A percentile compares a stretch with the other conserved stretches of the same genome.
Evolutionary conservation across 495 filamentous ascomycete species (phyloP).

Genomic region (Pyronema omphalodes): DNA sequence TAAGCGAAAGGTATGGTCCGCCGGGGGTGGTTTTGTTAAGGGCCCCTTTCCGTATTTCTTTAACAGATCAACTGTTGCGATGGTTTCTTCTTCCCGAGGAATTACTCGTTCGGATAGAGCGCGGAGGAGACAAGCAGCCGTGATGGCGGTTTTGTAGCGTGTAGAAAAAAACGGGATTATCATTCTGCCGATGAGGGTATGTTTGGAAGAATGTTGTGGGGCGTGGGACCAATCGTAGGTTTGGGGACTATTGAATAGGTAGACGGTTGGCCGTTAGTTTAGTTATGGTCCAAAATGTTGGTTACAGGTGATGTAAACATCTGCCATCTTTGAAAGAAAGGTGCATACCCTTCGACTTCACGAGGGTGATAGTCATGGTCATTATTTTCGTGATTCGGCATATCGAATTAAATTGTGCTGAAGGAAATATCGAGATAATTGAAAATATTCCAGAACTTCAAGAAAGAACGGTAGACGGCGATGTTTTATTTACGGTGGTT

Average conservation of each 20-base stretch:
- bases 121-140: constrained; percentile 11
- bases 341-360: not conserved
- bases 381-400: not conserved
- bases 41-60: not conserved
- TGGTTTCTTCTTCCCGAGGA: constrained; percentile 5
- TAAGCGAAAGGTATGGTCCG: constrained; percentile 8
- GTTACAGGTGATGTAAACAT: too few species aligned
- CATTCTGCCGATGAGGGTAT: constrained; percentile 7
- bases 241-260: constrained; percentile 4
- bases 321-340: not conserved
- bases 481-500: too few species aligned
- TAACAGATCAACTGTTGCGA: not conserved
- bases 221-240: constrained; percentile 11
- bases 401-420: not conserved
- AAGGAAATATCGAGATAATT: too few species aligned
- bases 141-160: constrained; percentile 17
- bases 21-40: constrained; percentile 8
- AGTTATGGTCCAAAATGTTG: too few species aligned
- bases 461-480: too few species aligned
- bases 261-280: not conserved
- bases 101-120: constrained; percentile 3
- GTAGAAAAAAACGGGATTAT: constrained; percentile 12
- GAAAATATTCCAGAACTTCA: too few species aligned
- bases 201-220: not conserved
- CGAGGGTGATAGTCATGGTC: not conserved